Conservation (phyloP, 345 rosid genomes). For the thale cress (Arabidopsis thaliana) region DNA sequence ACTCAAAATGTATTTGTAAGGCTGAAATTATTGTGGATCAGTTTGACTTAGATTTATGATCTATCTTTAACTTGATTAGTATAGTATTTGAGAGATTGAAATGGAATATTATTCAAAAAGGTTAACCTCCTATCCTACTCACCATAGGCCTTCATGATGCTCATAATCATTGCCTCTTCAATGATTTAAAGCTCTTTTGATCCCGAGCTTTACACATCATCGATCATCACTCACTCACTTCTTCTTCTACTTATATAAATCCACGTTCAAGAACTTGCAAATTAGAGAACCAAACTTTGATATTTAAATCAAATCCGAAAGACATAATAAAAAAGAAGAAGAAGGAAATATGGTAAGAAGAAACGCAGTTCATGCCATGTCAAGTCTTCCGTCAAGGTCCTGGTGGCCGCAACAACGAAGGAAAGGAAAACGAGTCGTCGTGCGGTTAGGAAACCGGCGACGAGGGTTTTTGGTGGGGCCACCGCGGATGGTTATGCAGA, state of each 20-base stretch:
- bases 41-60: slow-evolving; percentile 31
- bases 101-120: slow-evolving; percentile 18
- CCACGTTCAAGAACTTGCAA: slow-evolving; percentile 26
- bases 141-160: slow-evolving; percentile 44
- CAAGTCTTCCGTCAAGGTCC: slow-evolving; percentile 33
- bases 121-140: slow-evolving; percentile 25
- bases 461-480: slow-evolving; percentile 67
- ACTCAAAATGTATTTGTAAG: slow-evolving; percentile 2
- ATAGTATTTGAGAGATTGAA: slow-evolving; percentile 12
- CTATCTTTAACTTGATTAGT: slow-evolving; percentile 21
- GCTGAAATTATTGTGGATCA: not conserved
- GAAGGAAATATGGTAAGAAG: slow-evolving; percentile 36
- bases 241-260: slow-evolving; percentile 37
- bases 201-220: slow-evolving; percentile 44
- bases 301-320: not conserved
- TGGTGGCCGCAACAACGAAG: slow-evolving; percentile 56
- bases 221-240: slow-evolving; percentile 38
- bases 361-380: slow-evolving; percentile 30
- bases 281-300: not conserved
- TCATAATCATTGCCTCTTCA: slow-evolving; percentile 47
- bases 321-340: not conserved
- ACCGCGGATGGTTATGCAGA: slow-evolving; percentile 56
- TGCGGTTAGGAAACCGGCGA: slow-evolving; percentile 73
- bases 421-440: slow-evolving; percentile 57
- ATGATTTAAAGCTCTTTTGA: slow-evolving; percentile 45